A percentile compares a stretch with the other conserved stretches of the same genome.
Evolutionary conservation across 1,284 basidiomycete species (phyloP).

Genomic region (Volvariella surrecta): DNA sequence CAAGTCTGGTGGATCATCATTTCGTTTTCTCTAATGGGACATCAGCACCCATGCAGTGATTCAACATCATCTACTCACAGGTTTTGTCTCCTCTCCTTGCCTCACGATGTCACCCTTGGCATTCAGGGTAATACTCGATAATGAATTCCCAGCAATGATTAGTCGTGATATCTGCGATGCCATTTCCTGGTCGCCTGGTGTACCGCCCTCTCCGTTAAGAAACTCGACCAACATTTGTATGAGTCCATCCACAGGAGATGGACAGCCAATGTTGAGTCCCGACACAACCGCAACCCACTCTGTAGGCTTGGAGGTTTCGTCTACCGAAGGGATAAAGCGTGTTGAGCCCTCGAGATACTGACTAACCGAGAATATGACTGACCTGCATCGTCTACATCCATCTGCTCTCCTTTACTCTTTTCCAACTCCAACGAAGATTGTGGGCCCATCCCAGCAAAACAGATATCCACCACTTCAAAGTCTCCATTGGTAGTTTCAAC

Average conservation of each 20-base stretch:
- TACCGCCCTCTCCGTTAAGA: constrained; percentile 79
- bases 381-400: constrained; percentile 44
- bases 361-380: too few species aligned
- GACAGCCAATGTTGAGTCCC: constrained; percentile 67
- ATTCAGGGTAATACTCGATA: constrained; percentile 40
- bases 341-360: constrained; percentile 16
- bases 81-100: constrained; percentile 49
- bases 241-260: constrained; percentile 60
- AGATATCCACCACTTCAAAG: constrained; percentile 91
- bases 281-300: constrained; percentile 82
- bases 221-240: constrained; percentile 83
- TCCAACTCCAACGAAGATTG: constrained; percentile 30
- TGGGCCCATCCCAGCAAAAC: constrained; percentile 77
- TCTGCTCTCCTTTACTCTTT: constrained; percentile 19
- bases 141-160: constrained; percentile 82
- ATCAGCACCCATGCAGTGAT: too few species aligned
- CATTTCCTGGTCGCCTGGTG: constrained; percentile 50
- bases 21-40: constrained; percentile 18
- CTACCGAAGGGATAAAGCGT: background rate
- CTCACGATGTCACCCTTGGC: constrained; percentile 25
- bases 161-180: constrained; percentile 73
- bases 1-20: constrained; percentile 53
- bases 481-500: constrained; percentile 86
- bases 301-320: constrained; percentile 22
- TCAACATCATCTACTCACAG: constrained; percentile 31